phyloP scores from a whole-genome alignment of 768 basidiomycete genomes.

The Aureoboletus auriporus region DNA sequence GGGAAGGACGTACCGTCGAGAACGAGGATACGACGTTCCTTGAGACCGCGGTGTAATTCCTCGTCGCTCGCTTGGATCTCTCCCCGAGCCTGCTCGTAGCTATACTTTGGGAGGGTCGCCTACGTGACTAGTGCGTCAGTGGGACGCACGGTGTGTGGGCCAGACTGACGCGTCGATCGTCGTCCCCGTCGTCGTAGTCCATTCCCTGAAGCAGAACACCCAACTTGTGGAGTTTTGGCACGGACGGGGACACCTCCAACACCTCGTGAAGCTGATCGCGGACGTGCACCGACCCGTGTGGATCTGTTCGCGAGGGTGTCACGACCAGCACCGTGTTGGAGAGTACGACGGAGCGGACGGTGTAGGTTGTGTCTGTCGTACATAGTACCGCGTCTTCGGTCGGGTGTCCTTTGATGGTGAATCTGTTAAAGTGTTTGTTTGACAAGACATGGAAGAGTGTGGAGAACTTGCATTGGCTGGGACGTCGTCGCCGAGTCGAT shows the following conservation, averaged over 20 bases:
- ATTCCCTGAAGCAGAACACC: slow-evolving; percentile 54
- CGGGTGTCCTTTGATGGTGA: slow-evolving; percentile 77
- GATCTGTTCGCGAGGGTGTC: slow-evolving; percentile 40
- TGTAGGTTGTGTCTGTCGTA: slow-evolving; percentile 74
- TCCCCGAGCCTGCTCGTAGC: slow-evolving; percentile 54
- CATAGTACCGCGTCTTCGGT: slow-evolving; percentile 90
- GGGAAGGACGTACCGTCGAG: slow-evolving; percentile 49
- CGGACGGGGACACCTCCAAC: slow-evolving; percentile 73
- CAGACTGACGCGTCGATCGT: slow-evolving; percentile 34
- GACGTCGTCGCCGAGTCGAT: slow-evolving; percentile 47
- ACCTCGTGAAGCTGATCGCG: slow-evolving; percentile 81
- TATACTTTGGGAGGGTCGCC: slow-evolving; percentile 40
- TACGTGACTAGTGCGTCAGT: slow-evolving; percentile 7
- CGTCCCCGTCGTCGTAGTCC: slow-evolving; percentile 65
- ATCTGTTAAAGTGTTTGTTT: slow-evolving; percentile 31
- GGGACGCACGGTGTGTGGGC: not conserved
- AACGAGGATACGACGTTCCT: slow-evolving; percentile 65
- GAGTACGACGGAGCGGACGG: slow-evolving; percentile 78
- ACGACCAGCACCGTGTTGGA: slow-evolving; percentile 86
- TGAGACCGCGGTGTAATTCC: slow-evolving; percentile 65
- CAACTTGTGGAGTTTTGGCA: slow-evolving; percentile 75
- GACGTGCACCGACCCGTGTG: slow-evolving; percentile 54
- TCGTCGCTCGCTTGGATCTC: slow-evolving; percentile 80
- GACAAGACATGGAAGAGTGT: too few relatives aligned
- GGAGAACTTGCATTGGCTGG: slow-evolving; percentile 27